A percentile compares a stretch with the other conserved stretches of the same genome.
Evolutionary conservation across 1,139 yeast genomes (phyloP).

Genomic region (Meyerozyma smithsonii): DNA sequence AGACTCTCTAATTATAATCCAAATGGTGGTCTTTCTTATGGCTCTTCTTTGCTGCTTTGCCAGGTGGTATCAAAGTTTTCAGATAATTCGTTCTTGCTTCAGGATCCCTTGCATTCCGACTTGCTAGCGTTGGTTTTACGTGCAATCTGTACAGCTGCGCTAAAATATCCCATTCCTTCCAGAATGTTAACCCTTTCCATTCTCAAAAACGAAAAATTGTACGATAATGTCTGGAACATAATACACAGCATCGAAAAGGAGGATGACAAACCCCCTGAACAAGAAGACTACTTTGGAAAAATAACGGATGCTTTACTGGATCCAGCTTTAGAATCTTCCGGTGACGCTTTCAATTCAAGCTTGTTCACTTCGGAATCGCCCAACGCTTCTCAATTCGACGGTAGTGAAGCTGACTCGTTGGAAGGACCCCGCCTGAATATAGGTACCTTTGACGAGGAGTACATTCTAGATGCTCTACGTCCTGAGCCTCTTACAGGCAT

Average conservation of each 20-base stretch:
- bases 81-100: constrained; percentile 34
- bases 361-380: neutral
- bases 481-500: constrained; percentile 57
- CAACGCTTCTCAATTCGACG: too few species aligned
- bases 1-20: constrained; percentile 30
- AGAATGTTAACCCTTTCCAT: constrained; percentile 51
- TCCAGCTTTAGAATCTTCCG: neutral
- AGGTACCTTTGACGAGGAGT: constrained; percentile 11
- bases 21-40: constrained; percentile 53
- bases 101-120: constrained; percentile 48
- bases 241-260: constrained; percentile 22
- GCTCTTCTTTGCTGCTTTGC: constrained; percentile 52
- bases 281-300: neutral
- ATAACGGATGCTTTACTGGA: too few species aligned
- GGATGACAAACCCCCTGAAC: constrained; percentile 5
- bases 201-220: constrained; percentile 42
- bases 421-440: neutral
- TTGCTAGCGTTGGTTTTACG: constrained; percentile 54
- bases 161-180: constrained; percentile 47
- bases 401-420: neutral
- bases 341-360: neutral
- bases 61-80: constrained; percentile 50
- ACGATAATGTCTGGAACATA: constrained; percentile 29
- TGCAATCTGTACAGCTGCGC: constrained; percentile 47
- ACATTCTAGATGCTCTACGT: constrained; percentile 28